Conservation (phyloP, 306 rosid genomes). For the Prunus padus region DNA sequence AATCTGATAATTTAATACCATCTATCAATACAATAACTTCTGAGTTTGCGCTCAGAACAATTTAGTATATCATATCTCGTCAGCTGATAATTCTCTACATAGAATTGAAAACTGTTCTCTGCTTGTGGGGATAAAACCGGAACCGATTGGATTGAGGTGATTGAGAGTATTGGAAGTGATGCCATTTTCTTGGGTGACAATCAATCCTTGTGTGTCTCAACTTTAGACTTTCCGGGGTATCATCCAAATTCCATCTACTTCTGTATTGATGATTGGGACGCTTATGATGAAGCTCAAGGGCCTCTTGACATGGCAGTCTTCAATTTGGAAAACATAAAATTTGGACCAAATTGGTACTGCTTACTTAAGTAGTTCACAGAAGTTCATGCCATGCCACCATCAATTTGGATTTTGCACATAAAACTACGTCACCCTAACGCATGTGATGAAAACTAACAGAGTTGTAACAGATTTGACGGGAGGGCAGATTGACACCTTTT, state of each 20-base stretch:
- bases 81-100: neutral
- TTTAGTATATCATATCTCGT: neutral
- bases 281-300: too few relatives aligned
- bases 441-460: too few relatives aligned
- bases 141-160: too few relatives aligned
- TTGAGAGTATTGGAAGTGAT: neutral
- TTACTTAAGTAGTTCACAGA: neutral
- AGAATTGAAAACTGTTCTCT: too few relatives aligned
- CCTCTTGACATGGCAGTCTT: neutral
- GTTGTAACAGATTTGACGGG: too few relatives aligned
- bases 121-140: neutral
- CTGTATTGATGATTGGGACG: neutral
- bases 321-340: neutral
- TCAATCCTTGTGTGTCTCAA: conserved; percentile 8
- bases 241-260: neutral
- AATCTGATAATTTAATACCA: neutral
- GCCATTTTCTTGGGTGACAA: neutral
- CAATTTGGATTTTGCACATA: conserved; percentile 14
- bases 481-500: too few relatives aligned
- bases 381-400: conserved; percentile 4
- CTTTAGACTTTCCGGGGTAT: conserved; percentile 5
- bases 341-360: neutral
- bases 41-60: neutral
- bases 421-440: too few relatives aligned
- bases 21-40: neutral